A percentile compares a stretch with the other conserved stretches of the same genome.
Conservation (phyloP, 2,329 filamentous ascomycete species). For the Bipolaris cookei region DNA sequence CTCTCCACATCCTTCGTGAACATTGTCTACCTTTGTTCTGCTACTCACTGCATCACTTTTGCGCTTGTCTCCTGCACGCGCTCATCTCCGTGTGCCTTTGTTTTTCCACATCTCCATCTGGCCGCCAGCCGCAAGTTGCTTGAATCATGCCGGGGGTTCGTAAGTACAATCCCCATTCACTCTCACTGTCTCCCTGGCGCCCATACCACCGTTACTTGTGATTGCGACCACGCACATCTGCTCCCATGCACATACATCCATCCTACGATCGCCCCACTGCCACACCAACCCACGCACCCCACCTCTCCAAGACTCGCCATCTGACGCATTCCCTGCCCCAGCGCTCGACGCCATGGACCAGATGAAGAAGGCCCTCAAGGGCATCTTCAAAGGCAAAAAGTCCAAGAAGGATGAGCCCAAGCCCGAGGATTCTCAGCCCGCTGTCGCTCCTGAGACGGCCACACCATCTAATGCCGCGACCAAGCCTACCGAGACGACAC, state of each 20-base stretch:
- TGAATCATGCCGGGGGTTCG: conserved; percentile 50
- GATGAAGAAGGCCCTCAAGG: conserved; percentile 49
- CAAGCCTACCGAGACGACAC: conserved; percentile 46
- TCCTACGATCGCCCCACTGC: not conserved
- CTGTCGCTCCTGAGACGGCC: conserved; percentile 35
- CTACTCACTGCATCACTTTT: conserved; percentile 9
- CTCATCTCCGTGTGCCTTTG: not conserved
- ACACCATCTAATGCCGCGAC: conserved; percentile 25
- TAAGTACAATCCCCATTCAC: conserved; percentile 37
- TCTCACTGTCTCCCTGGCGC: conserved; percentile 8
- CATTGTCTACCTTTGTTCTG: conserved; percentile 11
- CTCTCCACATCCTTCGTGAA: conserved; percentile 9
- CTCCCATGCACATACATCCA: not conserved
- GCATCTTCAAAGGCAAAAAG: conserved; percentile 44
- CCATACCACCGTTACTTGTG: not conserved
- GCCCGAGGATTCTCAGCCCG: conserved; percentile 32
- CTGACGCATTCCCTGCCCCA: conserved; percentile 26
- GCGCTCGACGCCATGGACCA: conserved; percentile 46
- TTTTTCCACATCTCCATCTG: not conserved
- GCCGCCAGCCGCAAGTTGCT: conserved; percentile 1
- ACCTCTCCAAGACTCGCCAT: not conserved
- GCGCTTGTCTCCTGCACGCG: not conserved
- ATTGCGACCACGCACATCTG: not conserved
- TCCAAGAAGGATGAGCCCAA: conserved; percentile 39
- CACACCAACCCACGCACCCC: not conserved